Conservation (phyloP, 495 filamentous ascomycete species). For the Lepraria neglecta region DNA sequence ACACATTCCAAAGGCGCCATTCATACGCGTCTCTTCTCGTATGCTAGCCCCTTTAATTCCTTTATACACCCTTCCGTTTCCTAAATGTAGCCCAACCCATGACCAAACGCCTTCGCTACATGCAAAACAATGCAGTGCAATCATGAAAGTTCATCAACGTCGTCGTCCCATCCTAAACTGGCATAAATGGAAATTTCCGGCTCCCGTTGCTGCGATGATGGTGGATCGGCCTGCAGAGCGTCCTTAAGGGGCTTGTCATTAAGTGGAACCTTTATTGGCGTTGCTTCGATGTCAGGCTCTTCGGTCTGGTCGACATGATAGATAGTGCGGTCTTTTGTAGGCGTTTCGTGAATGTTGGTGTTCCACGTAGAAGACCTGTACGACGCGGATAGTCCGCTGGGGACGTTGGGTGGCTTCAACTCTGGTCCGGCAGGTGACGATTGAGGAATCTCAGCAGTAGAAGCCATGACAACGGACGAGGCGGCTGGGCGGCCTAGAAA, state of each 20-base stretch:
- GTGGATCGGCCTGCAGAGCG: constrained; percentile 8
- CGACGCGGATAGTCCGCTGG: not conserved
- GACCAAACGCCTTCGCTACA: constrained; percentile 18
- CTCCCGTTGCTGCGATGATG: constrained; percentile 4
- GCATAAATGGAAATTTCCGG: constrained; percentile 57
- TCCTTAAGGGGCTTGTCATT: constrained; percentile 19
- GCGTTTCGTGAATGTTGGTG: not conserved
- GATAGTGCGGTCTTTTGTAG: not conserved
- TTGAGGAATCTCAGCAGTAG: not conserved
- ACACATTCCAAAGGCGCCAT: too few relatives aligned
- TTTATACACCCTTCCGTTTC: not conserved
- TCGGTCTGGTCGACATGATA: not conserved
- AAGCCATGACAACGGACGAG: not conserved
- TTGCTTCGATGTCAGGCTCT: constrained; percentile 22
- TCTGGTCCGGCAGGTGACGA: constrained; percentile 2
- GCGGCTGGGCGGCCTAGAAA: constrained; percentile 29
- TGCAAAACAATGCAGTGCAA: constrained; percentile 3
- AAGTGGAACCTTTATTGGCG: constrained; percentile 27
- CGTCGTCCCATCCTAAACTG: constrained; percentile 72
- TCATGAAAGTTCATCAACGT: constrained; percentile 45
- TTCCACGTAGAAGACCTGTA: not conserved
- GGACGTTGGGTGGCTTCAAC: not conserved
- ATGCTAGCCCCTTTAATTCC: not conserved
- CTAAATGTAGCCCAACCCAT: not conserved
- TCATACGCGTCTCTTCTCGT: too few relatives aligned